Evolutionary conservation across 2,329 filamentous ascomycete genomes (phyloP).

Genomic region (Ophiosphaerella korrae): DNA sequence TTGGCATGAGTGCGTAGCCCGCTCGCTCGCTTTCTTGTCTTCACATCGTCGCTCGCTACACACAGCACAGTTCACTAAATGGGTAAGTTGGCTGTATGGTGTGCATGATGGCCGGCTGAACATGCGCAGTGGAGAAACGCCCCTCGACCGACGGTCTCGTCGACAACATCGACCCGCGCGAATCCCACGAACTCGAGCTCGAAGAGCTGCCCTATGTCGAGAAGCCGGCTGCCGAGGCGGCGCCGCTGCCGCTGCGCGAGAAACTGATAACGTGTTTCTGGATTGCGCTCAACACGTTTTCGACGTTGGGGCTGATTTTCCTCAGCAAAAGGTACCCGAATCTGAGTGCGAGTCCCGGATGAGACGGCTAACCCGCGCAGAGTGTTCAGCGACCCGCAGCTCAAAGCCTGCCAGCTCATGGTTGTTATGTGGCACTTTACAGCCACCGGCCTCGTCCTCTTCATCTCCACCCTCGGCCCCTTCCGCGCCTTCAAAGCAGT

Average conservation of each 20-base stretch:
- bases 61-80: conserved; percentile 22
- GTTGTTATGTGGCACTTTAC: conserved; percentile 57
- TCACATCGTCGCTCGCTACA: conserved; percentile 29
- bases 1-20: conserved; percentile 37
- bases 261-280: conserved; percentile 47
- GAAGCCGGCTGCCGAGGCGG: conserved; percentile 29
- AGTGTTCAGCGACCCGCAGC: conserved; percentile 52
- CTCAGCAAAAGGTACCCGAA: conserved; percentile 50
- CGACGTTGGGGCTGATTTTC: conserved; percentile 52
- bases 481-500: conserved; percentile 54
- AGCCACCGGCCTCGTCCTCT: conserved; percentile 52
- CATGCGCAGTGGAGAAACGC: conserved; percentile 43
- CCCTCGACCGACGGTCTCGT: conserved; percentile 46
- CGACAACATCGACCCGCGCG: conserved; percentile 45
- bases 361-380: conserved; percentile 23
- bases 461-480: conserved; percentile 48
- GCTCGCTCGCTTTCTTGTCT: neutral
- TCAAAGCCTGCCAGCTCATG: conserved; percentile 53
- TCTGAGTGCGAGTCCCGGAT: neutral
- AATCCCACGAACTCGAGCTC: conserved; percentile 39
- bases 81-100: conserved; percentile 23
- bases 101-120: conserved; percentile 25
- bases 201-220: conserved; percentile 44
- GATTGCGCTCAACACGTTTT: conserved; percentile 52
- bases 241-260: conserved; percentile 40